Conservation (phyloP, 2,329 filamentous ascomycete genomes). For the Conoideocrella luteorostrata region DNA sequence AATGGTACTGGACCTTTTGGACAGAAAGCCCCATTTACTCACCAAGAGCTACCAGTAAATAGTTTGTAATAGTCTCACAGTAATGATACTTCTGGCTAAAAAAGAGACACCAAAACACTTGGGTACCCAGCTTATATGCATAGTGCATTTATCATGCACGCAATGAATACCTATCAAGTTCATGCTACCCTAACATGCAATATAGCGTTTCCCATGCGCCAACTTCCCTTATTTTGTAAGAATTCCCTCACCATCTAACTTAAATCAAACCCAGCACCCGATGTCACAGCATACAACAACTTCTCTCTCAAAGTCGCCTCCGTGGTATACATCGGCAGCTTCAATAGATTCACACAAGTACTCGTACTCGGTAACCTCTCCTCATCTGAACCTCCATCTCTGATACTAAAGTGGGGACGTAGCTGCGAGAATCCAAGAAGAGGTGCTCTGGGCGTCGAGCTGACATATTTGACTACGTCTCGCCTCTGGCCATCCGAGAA, state of each 20-base stretch:
- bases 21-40: constrained; percentile 63
- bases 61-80: too few relatives aligned
- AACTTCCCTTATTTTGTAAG: too few relatives aligned
- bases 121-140: constrained; percentile 7
- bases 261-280: constrained; percentile 87
- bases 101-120: too few relatives aligned
- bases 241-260: too few relatives aligned
- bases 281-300: constrained; percentile 81
- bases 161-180: too few relatives aligned
- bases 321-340: constrained; percentile 74
- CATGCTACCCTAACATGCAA: too few relatives aligned
- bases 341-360: constrained; percentile 92
- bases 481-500: constrained; percentile 72
- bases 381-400: constrained; percentile 55
- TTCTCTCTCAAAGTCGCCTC: constrained; percentile 65
- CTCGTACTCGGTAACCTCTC: constrained; percentile 88
- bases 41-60: constrained; percentile 42
- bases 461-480: constrained; percentile 92
- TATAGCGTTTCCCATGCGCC: too few relatives aligned
- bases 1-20: constrained; percentile 68
- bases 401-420: constrained; percentile 80
- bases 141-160: too few relatives aligned
- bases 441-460: constrained; percentile 83
- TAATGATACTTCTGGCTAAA: too few relatives aligned
- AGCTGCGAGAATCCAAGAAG: constrained; percentile 83